Percentiles rank a stretch among this genome's conserved stretches.
Conservation (phyloP, 139 green algal species). For the Limnomonas spitsbergensis region DNA sequence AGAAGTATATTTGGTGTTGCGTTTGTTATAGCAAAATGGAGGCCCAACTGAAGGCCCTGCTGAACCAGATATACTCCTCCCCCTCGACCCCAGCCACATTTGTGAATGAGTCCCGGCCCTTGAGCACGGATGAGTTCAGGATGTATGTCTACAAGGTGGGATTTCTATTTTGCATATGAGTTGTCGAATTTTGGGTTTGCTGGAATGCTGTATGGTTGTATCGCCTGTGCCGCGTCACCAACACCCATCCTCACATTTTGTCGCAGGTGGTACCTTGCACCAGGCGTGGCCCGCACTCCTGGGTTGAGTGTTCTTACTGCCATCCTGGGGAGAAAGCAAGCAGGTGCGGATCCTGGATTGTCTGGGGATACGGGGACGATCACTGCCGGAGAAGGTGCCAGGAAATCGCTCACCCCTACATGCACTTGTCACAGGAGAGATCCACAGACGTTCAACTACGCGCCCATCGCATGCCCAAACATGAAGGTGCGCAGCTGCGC, state of each 20-base stretch:
- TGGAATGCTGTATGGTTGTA: neutral
- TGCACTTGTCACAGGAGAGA: neutral
- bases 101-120: neutral
- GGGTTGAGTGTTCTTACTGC: conserved; percentile 15
- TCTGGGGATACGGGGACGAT: conserved; percentile 30
- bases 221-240: neutral
- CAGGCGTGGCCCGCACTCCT: conserved; percentile 15
- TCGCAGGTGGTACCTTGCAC: conserved; percentile 26
- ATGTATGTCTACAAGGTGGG: conserved; percentile 28
- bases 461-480: conserved; percentile 19
- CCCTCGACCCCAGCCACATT: neutral
- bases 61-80: neutral
- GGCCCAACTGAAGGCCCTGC: neutral
- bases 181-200: neutral
- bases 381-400: neutral
- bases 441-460: conserved; percentile 23
- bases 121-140: conserved; percentile 19
- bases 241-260: neutral
- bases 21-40: conserved; percentile 1
- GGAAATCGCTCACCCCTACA: neutral
- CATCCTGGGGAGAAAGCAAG: conserved; percentile 31
- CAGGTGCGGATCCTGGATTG: neutral
- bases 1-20: no score
- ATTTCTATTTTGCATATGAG: neutral
- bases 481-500: conserved; percentile 15